Evolutionary conservation across 306 rosid genomes (phyloP), one percentile per base, ranked within the genome.

Genomic region (Cercis canadensis): DNA sequence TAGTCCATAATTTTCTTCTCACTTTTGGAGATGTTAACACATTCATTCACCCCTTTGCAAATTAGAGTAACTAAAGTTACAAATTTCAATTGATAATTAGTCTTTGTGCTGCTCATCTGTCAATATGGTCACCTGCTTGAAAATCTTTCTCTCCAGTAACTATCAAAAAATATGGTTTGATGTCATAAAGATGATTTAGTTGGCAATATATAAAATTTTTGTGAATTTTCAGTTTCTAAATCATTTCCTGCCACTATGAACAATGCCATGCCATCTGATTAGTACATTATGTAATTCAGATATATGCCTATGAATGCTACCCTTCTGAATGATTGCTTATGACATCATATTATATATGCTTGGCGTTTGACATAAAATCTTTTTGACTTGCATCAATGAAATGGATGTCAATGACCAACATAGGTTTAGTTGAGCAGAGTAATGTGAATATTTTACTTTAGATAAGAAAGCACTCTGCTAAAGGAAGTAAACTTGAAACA

Each of bases 31-130:
- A n/a, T 19, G 4, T 62, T 53, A 43, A 49, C 15, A n/a, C 75
- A 56, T 49, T 62, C 17, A 34, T 55, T 41, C 24, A 16, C 63
- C 21, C 13, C 59, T 55, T 64, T 55, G 62, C 73, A 37, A 24
- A 61, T 36, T 50, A 4, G 53, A 49, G 54, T 67, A 33, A 18
- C 12, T 59, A 5, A 49, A 37, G 40, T 57, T 39, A 11, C 66
- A 47, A 65, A 17, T 72, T 57, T 44, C 55, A 11, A 4, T n/a
- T 17, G 10, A 13, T 10, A 29, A 64, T 8, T 10, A 31, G 29
- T n/a, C 32, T 15, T 31, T 64, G 57, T 63, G 55, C 16, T 18
- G 24, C 21, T 7, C 43, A 29, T 45, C 43, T 45, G 11, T 46
- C n/a, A 34, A 31, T 17, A 7, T n/a, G 21, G 31, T 9, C 10